Evolutionary conservation across 176 grass and related monocot species (phyloP).

Genomic region (Carex myosuroides): DNA sequence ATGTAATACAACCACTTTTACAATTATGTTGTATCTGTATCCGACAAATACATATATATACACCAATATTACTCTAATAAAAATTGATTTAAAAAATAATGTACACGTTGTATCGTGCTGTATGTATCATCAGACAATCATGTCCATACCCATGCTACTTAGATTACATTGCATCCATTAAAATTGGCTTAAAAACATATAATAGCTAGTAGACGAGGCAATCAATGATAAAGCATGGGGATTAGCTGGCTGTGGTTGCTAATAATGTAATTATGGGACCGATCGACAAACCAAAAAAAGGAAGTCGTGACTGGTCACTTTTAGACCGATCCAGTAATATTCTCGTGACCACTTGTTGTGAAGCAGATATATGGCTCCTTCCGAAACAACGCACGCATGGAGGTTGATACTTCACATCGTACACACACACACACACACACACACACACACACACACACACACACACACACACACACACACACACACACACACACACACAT

Average conservation of each 20-base stretch:
- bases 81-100: not conserved
- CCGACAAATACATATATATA: not conserved
- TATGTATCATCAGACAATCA: not conserved
- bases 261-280: not conserved
- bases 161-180: not conserved
- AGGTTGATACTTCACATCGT: conserved; percentile 22
- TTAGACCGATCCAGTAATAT: not conserved
- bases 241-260: conserved; percentile 13
- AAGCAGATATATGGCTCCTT: not conserved
- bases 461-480: too few species aligned
- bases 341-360: not conserved
- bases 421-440: too few species aligned
- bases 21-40: not conserved
- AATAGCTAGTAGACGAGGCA: not conserved
- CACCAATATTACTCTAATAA: not conserved
- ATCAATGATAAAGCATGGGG: not conserved
- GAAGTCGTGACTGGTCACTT: not conserved
- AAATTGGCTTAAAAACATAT: not conserved
- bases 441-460: too few species aligned
- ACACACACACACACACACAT: too few species aligned
- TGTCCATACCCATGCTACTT: not conserved
- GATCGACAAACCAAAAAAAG: not conserved
- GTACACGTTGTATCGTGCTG: too few species aligned
- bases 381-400: not conserved
- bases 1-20: too few species aligned